Evolutionary conservation across 2,329 filamentous ascomycete genomes (phyloP).

Genomic region (Xylariales sp.): DNA sequence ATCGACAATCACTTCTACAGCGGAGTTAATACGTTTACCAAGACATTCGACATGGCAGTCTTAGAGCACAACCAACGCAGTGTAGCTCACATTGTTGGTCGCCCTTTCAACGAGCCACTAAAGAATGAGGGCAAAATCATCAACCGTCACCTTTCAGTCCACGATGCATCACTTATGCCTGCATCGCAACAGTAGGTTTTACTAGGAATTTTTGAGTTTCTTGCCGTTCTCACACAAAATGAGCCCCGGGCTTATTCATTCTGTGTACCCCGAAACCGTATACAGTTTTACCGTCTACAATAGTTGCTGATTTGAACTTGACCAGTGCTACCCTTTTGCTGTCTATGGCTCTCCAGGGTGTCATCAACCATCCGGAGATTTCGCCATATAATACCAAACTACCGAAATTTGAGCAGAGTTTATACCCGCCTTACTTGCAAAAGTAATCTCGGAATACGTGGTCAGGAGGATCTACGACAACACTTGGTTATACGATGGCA

Average conservation of each 20-base stretch:
- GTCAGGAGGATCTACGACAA: constrained; percentile 19
- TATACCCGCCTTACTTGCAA: constrained; percentile 27
- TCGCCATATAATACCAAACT: constrained; percentile 28
- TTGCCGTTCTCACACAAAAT: not conserved
- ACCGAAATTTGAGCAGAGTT: constrained; percentile 37
- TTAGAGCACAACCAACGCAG: constrained; percentile 48
- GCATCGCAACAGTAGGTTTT: constrained; percentile 51
- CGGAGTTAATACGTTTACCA: constrained; percentile 53
- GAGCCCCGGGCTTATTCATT: not conserved
- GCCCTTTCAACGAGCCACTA: constrained; percentile 53
- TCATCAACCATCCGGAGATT: constrained; percentile 41
- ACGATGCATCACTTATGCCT: constrained; percentile 54
- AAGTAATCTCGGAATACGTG: constrained; percentile 26
- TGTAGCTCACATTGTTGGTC: constrained; percentile 51
- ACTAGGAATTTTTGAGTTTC: not conserved
- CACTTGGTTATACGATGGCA: constrained; percentile 26
- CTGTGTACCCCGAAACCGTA: not conserved
- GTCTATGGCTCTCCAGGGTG: constrained; percentile 53
- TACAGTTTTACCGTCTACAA: not conserved
- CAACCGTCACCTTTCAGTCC: constrained; percentile 50
- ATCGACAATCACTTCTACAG: constrained; percentile 55
- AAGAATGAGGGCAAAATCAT: constrained; percentile 37
- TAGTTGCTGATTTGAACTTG: constrained; percentile 12
- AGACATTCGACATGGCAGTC: constrained; percentile 48
- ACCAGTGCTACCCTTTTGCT: constrained; percentile 54